A percentile compares a stretch with the other conserved stretches of the same genome.
Conservation (phyloP, 805 yeast species). For the Nakazawaea siamensis region DNA sequence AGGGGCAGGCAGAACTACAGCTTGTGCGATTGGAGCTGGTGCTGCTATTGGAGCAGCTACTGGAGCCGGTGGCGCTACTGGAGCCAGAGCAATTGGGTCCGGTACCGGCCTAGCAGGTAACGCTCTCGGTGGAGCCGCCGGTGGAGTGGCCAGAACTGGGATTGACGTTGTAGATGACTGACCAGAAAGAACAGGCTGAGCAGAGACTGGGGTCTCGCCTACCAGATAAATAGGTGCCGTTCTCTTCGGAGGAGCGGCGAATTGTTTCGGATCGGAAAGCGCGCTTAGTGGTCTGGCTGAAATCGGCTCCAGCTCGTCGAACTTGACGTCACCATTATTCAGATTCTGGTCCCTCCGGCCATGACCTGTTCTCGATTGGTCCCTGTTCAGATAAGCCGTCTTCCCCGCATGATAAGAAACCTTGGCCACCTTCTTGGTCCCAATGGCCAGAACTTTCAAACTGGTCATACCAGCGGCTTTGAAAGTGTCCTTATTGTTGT, state of each 20-base stretch:
- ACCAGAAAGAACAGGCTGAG: too few species aligned
- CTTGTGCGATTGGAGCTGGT: slow-evolving; percentile 12
- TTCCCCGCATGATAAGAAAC: slow-evolving; percentile 38
- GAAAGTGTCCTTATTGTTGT: slow-evolving; percentile 42
- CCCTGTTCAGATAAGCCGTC: slow-evolving; percentile 32
- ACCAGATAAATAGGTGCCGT: slow-evolving; percentile 16
- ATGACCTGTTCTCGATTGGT: slow-evolving; percentile 16
- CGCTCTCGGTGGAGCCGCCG: too few species aligned
- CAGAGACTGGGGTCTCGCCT: slow-evolving; percentile 1
- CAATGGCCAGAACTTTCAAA: slow-evolving; percentile 41
- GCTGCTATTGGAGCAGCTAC: slow-evolving; percentile 10
- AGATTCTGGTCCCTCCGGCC: slow-evolving; percentile 7
- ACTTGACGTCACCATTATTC: slow-evolving; percentile 12
- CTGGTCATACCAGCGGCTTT: slow-evolving; percentile 42
- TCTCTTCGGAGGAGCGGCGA: slow-evolving; percentile 33
- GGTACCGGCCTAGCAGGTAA: too few species aligned
- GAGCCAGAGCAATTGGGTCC: slow-evolving; percentile 4
- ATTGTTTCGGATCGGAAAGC: slow-evolving; percentile 22
- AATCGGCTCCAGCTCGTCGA: slow-evolving; percentile 7
- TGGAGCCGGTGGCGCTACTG: slow-evolving; percentile 4
- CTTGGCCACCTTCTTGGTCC: slow-evolving; percentile 37
- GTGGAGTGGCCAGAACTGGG: too few species aligned
- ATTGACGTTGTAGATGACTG: too few species aligned
- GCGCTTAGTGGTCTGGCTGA: slow-evolving; percentile 15
- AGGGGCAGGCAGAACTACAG: too few species aligned